Percentiles rank a stretch among this genome's conserved stretches.
These are phyloP conservation scores for Ilyonectria robusta DNA, from an alignment of 2,329 filamentous ascomycete genomes.

Conservation along the genomic window DNA sequence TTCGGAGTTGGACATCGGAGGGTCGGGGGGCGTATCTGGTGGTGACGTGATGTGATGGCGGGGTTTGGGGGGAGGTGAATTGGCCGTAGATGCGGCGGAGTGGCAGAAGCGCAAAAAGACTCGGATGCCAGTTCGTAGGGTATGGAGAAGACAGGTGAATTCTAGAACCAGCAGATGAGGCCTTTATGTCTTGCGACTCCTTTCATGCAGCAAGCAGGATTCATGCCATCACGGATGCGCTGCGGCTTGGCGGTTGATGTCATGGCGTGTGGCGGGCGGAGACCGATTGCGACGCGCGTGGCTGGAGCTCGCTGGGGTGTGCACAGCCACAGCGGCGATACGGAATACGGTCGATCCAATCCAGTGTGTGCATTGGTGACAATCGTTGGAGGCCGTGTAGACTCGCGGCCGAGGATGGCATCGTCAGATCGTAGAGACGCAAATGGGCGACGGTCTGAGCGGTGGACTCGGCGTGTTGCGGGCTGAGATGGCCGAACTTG, in stretches of 20 bases:
- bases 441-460: no score
- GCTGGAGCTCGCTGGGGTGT: slow-evolving; percentile 30
- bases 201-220: slow-evolving; percentile 32
- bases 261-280: slow-evolving; percentile 41
- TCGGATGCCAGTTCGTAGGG: not conserved
- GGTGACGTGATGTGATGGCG: slow-evolving; percentile 11
- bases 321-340: slow-evolving; percentile 38
- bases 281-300: slow-evolving; percentile 35
- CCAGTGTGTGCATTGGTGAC: not conserved
- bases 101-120: not conserved
- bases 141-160: not conserved
- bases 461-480: no score
- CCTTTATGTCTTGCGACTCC: not conserved
- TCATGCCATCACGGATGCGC: slow-evolving; percentile 7
- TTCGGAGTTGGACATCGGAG: slow-evolving; percentile 26
- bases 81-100: not conserved
- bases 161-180: not conserved
- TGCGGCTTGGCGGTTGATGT: slow-evolving; percentile 42
- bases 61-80: not conserved
- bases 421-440: no score
- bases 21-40: not conserved
- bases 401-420: not conserved
- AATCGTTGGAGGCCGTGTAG: not conserved
- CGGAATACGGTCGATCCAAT: slow-evolving; percentile 22
- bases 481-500: no score